Conservation (phyloP, 306 rosid species). For the Datisca glomerata region DNA sequence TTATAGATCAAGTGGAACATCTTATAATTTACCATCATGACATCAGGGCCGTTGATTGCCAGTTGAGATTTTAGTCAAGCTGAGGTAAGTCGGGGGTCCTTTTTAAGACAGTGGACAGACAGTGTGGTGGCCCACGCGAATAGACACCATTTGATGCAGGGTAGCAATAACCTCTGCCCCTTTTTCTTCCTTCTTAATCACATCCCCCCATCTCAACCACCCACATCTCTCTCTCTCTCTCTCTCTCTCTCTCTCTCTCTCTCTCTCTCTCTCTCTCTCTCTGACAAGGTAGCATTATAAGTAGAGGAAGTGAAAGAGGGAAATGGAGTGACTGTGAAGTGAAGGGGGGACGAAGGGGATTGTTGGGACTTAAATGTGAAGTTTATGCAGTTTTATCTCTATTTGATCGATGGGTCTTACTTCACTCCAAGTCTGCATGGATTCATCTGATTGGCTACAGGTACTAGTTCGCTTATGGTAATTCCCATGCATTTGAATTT, state of each 20-base stretch:
- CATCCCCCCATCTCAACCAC: conserved; percentile 27
- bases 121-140: conserved; percentile 26
- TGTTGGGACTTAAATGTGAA: too few species aligned
- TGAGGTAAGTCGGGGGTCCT: conserved; percentile 20
- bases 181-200: conserved; percentile 55
- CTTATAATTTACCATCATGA: too few species aligned
- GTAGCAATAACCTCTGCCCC: too few species aligned
- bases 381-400: background rate
- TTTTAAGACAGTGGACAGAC: conserved; percentile 20
- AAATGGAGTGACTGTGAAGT: conserved; percentile 15
- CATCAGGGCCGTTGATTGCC: conserved; percentile 24
- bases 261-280: conserved; percentile 8
- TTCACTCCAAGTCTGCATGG: conserved; percentile 88
- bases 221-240: conserved; percentile 4
- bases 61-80: conserved; percentile 25
- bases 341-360: too few species aligned
- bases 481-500: background rate
- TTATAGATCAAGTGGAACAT: too few species aligned
- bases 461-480: conserved; percentile 21
- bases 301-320: conserved; percentile 1
- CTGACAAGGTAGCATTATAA: conserved; percentile 1
- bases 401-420: conserved; percentile 56
- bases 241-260: conserved; percentile 4
- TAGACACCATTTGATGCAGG: background rate
- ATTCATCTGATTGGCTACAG: conserved; percentile 94